phyloP scores from a whole-genome alignment of 2,329 filamentous ascomycete species.

The Colletotrichum sublineola region DNA sequence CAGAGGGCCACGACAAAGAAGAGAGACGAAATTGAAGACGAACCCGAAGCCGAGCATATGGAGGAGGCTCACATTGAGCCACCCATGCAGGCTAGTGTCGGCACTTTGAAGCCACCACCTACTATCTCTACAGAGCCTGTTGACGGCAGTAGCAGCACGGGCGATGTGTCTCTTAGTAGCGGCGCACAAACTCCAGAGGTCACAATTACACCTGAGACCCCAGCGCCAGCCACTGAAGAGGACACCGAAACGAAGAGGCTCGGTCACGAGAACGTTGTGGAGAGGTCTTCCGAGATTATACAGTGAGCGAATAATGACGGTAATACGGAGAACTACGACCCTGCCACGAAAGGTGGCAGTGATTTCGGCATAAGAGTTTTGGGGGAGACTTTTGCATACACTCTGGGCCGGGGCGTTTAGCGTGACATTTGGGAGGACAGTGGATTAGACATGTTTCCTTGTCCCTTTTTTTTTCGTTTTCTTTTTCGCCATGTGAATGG shows the following conservation, averaged over 20 bases:
- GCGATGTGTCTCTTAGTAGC: conserved; percentile 35
- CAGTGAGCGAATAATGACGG: conserved; percentile 47
- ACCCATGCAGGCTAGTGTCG: conserved; percentile 41
- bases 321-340: background rate
- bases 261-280: conserved; percentile 55
- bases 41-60: conserved; percentile 51
- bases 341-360: background rate
- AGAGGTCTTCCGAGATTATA: conserved; percentile 51
- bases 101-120: conserved; percentile 32
- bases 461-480: background rate
- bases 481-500: conserved; percentile 29
- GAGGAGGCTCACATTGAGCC: conserved; percentile 48
- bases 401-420: conserved; percentile 34
- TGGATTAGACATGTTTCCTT: conserved; percentile 33
- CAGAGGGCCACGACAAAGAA: conserved; percentile 41
- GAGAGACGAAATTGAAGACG: conserved; percentile 54
- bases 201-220: conserved; percentile 65
- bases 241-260: conserved; percentile 60
- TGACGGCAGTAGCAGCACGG: conserved; percentile 43
- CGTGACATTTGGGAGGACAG: conserved; percentile 22
- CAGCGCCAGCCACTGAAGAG: conserved; percentile 52
- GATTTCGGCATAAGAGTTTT: background rate
- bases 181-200: conserved; percentile 56
- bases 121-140: conserved; percentile 47
- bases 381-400: conserved; percentile 37